Evolutionary conservation across 495 filamentous ascomycete genomes (phyloP).

Genomic region (Pyrenopolyporus hunteri): DNA sequence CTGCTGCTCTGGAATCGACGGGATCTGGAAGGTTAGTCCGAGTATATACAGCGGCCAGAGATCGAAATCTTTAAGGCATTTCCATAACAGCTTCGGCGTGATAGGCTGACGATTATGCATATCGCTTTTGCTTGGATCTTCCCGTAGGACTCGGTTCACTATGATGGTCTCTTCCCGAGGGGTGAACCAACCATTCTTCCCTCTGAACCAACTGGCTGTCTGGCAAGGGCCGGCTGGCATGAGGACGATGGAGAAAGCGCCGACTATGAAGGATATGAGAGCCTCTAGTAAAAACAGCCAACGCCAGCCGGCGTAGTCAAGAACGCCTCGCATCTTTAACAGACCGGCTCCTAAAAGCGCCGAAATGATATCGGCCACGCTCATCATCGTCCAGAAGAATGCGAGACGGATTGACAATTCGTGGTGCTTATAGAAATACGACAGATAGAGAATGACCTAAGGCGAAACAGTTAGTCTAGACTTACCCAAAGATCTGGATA

Average conservation of each 20-base stretch:
- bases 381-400: constrained; percentile 69
- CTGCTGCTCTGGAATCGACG: constrained; percentile 56
- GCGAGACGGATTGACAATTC: constrained; percentile 47
- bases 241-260: constrained; percentile 66
- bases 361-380: constrained; percentile 65
- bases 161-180: constrained; percentile 70
- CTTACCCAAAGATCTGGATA: not conserved
- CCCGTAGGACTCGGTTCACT: constrained; percentile 73
- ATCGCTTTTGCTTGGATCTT: constrained; percentile 70
- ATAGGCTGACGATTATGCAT: constrained; percentile 69
- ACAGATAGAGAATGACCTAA: constrained; percentile 32
- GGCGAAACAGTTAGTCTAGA: constrained; percentile 4
- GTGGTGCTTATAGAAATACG: constrained; percentile 44
- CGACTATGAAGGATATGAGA: constrained; percentile 66
- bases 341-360: constrained; percentile 75
- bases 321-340: constrained; percentile 64
- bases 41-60: constrained; percentile 77
- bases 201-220: constrained; percentile 62
- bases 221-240: constrained; percentile 76
- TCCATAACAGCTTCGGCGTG: constrained; percentile 63
- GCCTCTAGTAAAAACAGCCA: constrained; percentile 68
- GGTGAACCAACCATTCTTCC: constrained; percentile 74
- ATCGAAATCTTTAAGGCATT: constrained; percentile 71
- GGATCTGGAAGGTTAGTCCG: constrained; percentile 66
- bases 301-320: constrained; percentile 71